Evolutionary conservation across 345 rosid species (phyloP).

Genomic region (Corchorus olitorius): DNA sequence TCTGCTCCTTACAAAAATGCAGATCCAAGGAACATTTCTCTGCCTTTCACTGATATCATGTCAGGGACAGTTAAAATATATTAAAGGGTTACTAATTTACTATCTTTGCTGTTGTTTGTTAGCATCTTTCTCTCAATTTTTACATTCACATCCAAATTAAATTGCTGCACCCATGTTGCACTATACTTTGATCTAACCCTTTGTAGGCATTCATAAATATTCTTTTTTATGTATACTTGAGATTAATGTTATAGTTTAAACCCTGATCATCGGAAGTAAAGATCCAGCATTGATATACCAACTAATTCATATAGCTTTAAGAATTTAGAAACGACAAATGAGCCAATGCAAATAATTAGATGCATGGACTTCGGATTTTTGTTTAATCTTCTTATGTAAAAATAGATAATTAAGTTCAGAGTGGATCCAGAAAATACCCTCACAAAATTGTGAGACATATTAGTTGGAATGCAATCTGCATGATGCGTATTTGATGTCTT

Average conservation of each 20-base stretch:
- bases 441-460: background rate
- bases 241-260: too few relatives aligned
- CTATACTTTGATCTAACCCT: too few relatives aligned
- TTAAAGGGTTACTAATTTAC: background rate
- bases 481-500: background rate
- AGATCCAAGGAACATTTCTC: conserved; percentile 6
- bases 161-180: background rate
- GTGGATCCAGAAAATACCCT: background rate
- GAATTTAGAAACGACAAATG: too few relatives aligned
- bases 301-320: too few relatives aligned
- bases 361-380: too few relatives aligned
- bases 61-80: background rate
- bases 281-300: too few relatives aligned
- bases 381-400: too few relatives aligned
- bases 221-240: too few relatives aligned
- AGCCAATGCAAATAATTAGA: too few relatives aligned
- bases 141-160: background rate
- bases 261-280: too few relatives aligned
- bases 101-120: background rate
- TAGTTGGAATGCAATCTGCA: background rate
- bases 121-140: background rate
- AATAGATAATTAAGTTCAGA: too few relatives aligned
- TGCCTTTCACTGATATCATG: background rate
- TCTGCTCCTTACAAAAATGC: conserved; percentile 1
- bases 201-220: too few relatives aligned